Evolutionary conservation across 148 eudicot species (phyloP), one percentile per base, ranked within the genome.

Genomic region (Camellia lanceoleosa): DNA sequence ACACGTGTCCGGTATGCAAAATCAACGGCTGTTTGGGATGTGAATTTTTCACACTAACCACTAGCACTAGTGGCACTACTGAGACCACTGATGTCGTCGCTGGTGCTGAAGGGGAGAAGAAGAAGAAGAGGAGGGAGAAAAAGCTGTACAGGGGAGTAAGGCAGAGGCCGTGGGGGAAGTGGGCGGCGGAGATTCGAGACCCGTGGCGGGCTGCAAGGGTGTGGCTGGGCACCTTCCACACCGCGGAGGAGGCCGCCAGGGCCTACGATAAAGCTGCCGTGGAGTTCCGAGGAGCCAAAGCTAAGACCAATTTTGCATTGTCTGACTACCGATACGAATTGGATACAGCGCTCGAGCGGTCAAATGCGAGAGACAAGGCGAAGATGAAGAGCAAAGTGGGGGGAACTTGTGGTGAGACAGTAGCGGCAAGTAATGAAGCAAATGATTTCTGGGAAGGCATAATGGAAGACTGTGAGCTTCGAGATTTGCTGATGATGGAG

Each of bases 161-260:
- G 71, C 90, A 89, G 84, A 87, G 94, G 80, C 93, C 89, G 9
- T 91, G 90, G 90, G 91, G 93, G 13, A 90, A 86, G 49, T 90
- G 93, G 93, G 93, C 90, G 5, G 84, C 93, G 9, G 92, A 91
- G 81, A 89, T 91, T 7, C 82, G 88, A 2, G 88, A 91, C 85
- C 92, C 94, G 5, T 80, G 82, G 68, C 65, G 87, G 19, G 88
- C 84, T 0, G 55, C 55, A 0, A 72, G 94, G 6, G 87, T 86
- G 7, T 91, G 94, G 94, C 86, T 91, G 12, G 92, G 92, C 2
- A 91, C 94, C 0, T 91, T 89, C 44, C 82, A 89, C 20, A 89
- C 86, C 4, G 92, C 89, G 20, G 90, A 91, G 79, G 88, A 74
- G 0, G 94, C 92, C 0, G 94, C 94, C 8, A 74, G 87, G 18